phyloP scores from a whole-genome alignment of 202 grass and related monocot genomes.

The Alloteropsis angusta region DNA sequence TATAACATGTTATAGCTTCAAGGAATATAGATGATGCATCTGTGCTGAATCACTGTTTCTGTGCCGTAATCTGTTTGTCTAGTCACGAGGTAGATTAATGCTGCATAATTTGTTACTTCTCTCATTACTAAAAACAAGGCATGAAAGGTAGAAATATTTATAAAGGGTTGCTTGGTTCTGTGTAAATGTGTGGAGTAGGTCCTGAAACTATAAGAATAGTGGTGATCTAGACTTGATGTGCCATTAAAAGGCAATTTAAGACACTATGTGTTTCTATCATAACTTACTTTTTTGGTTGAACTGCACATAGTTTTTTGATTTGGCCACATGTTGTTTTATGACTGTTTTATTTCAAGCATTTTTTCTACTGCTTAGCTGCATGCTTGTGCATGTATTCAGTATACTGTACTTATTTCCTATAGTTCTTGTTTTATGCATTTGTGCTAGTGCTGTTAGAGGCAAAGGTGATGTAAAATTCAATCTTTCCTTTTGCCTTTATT shows the following conservation, averaged over 20 bases:
- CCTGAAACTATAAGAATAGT: not conserved
- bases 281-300: not conserved
- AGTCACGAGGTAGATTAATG: not conserved
- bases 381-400: conserved; percentile 9
- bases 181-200: conserved; percentile 5
- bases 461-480: not conserved
- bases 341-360: not conserved
- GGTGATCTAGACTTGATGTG: not conserved
- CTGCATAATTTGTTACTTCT: not conserved
- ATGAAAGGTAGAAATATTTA: not conserved
- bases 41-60: not conserved
- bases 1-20: not conserved
- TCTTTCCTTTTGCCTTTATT: not conserved
- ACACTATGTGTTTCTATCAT: not conserved
- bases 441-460: conserved; percentile 8
- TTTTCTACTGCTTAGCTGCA: conserved; percentile 1
- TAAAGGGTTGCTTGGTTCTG: not conserved
- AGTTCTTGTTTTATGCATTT: conserved; percentile 19
- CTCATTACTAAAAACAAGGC: not conserved
- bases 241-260: not conserved
- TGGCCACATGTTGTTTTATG: not conserved
- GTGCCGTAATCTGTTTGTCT: not conserved
- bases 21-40: not conserved
- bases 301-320: not conserved
- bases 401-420: not conserved